Conservation (phyloP, 176 grass and related monocot species). For the Lolium rigidum region DNA sequence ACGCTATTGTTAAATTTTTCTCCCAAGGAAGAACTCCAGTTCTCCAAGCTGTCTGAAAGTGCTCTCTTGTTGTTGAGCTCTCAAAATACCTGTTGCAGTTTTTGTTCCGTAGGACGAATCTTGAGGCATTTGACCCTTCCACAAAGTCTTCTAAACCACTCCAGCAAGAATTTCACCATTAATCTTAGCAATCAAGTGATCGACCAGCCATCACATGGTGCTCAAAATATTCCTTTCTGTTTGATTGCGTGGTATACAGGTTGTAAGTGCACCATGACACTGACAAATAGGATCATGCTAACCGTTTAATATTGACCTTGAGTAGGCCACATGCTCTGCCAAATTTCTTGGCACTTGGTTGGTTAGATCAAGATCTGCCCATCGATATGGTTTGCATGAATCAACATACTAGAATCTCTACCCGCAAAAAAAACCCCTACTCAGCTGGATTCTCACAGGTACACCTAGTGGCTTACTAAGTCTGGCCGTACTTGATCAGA, state of each 20-base stretch:
- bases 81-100: background rate
- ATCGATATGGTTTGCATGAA: constrained; percentile 26
- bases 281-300: background rate
- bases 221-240: background rate
- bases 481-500: constrained; percentile 9
- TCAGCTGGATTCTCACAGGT: constrained; percentile 4
- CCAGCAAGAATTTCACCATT: background rate
- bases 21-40: constrained; percentile 35
- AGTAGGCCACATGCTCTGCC: background rate
- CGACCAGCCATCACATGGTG: background rate
- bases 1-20: background rate
- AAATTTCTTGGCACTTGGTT: constrained; percentile 17
- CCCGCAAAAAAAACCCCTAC: too few species aligned
- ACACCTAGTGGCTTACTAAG: constrained; percentile 4
- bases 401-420: constrained; percentile 17
- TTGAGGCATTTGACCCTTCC: background rate
- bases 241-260: background rate
- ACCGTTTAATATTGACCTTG: constrained; percentile 25
- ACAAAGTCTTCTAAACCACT: background rate
- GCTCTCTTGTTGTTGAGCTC: background rate
- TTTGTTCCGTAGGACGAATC: background rate
- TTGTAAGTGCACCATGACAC: background rate
- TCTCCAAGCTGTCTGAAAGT: constrained; percentile 25
- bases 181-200: background rate
- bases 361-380: constrained; percentile 38